Percentiles rank a stretch among this genome's conserved stretches.
These are phyloP conservation scores for Senecio squalidus DNA, from an alignment of 140 eudicot genomes.

Conservation along the genomic window DNA sequence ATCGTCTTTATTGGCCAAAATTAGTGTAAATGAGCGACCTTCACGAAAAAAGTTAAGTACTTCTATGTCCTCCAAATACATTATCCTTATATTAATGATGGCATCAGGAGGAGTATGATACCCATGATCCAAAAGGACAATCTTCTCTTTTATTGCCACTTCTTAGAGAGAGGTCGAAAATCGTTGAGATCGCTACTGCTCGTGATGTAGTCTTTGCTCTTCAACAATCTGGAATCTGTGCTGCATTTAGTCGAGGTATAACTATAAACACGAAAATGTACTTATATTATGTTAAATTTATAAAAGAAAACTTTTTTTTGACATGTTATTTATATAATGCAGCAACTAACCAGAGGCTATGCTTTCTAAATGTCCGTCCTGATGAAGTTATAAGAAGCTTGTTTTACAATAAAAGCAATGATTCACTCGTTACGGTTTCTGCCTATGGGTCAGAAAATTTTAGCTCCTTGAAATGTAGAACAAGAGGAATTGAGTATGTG, in stretches of 20 bases:
- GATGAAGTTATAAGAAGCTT: constrained; percentile 76
- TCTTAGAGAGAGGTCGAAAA: constrained; percentile 56
- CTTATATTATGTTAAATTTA: constrained; percentile 6
- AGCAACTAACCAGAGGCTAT: constrained; percentile 64
- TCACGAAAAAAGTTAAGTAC: too few species aligned
- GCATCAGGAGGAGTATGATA: constrained; percentile 64
- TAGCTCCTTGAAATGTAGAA: constrained; percentile 70
- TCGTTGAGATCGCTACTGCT: constrained; percentile 68
- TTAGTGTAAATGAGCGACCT: too few species aligned
- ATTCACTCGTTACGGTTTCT: constrained; percentile 70
- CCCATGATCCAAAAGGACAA: constrained; percentile 76
- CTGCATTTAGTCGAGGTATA: constrained; percentile 73
- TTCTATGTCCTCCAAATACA: too few species aligned
- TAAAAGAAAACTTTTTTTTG: too few species aligned
- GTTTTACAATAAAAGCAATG: constrained; percentile 69
- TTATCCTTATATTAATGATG: constrained; percentile 16
- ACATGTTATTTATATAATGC: too few species aligned
- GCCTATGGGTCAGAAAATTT: constrained; percentile 71
- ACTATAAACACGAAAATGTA: not conserved
- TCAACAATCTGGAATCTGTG: constrained; percentile 77
- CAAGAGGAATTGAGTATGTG: constrained; percentile 66
- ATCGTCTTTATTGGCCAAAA: too few species aligned
- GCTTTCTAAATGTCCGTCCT: constrained; percentile 69
- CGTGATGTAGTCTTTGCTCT: constrained; percentile 73
- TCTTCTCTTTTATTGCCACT: constrained; percentile 54